phyloP scores from a whole-genome alignment of 805 yeast genomes.

The Nakazawaea holstii region DNA sequence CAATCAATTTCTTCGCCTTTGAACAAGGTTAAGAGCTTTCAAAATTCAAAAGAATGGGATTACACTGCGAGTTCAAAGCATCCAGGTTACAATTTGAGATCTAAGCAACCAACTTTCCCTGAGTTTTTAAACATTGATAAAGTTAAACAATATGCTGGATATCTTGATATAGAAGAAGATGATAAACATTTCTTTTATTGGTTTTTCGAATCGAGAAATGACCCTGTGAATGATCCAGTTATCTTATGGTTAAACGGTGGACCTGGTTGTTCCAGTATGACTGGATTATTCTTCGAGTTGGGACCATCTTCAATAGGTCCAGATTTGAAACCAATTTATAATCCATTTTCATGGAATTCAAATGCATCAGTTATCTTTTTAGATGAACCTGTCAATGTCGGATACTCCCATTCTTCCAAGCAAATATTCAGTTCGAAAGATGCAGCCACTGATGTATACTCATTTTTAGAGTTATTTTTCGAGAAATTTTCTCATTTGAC shows the following conservation, averaged over 20 bases:
- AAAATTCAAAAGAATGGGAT: conserved; percentile 1
- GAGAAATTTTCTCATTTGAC: conserved; percentile 60
- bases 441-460: conserved; percentile 79
- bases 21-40: conserved; percentile 3
- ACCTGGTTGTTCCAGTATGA: conserved; percentile 88
- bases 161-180: conserved; percentile 73
- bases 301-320: conserved; percentile 71
- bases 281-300: conserved; percentile 80
- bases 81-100: not conserved
- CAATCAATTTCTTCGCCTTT: not conserved
- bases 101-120: not conserved
- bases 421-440: conserved; percentile 48
- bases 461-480: conserved; percentile 74
- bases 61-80: not conserved
- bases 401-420: conserved; percentile 62
- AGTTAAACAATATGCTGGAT: conserved; percentile 82
- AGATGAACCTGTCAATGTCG: conserved; percentile 87
- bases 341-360: conserved; percentile 79
- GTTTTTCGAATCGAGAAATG: conserved; percentile 88
- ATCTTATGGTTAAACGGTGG: conserved; percentile 93
- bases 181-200: conserved; percentile 82
- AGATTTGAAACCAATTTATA: conserved; percentile 57
- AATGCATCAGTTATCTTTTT: conserved; percentile 82
- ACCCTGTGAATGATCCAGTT: conserved; percentile 70
- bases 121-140: conserved; percentile 42